A percentile compares a stretch with the other conserved stretches of the same genome.
These are phyloP conservation scores for Fremontodendron californicum DNA, from an alignment of 345 rosid species.

Conservation along the genomic window DNA sequence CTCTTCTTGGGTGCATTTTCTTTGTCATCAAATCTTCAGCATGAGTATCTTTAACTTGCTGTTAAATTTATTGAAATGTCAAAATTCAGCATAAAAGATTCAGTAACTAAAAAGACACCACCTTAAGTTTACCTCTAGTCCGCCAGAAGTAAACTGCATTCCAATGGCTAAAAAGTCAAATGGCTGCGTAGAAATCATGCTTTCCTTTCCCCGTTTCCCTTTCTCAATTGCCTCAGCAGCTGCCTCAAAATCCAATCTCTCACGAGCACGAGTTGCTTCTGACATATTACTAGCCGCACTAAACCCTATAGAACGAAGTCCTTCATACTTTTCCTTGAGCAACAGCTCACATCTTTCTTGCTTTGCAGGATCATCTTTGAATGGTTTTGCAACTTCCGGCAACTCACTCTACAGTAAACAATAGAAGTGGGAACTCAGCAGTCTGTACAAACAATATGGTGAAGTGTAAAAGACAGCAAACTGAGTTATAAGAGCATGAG, in stretches of 20 bases:
- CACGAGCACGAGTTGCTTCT: slow-evolving; percentile 90
- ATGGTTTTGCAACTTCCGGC: slow-evolving; percentile 66
- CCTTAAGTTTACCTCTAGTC: slow-evolving; percentile 54
- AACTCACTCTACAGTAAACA: slow-evolving; percentile 44
- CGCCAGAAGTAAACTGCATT: slow-evolving; percentile 73
- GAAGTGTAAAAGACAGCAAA: neutral
- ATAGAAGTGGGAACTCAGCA: neutral
- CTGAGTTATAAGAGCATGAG: neutral
- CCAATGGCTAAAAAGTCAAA: slow-evolving; percentile 50
- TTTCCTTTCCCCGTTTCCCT: slow-evolving; percentile 51
- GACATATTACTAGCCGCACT: slow-evolving; percentile 60
- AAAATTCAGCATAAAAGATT: slow-evolving; percentile 18
- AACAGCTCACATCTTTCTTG: slow-evolving; percentile 92
- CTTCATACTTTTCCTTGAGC: slow-evolving; percentile 84
- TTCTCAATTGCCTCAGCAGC: slow-evolving; percentile 89
- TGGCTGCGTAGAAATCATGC: slow-evolving; percentile 35
- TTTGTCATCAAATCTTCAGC: slow-evolving; percentile 42
- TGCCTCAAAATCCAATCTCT: slow-evolving; percentile 94
- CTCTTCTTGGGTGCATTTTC: slow-evolving; percentile 66
- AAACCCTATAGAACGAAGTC: slow-evolving; percentile 62
- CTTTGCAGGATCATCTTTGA: slow-evolving; percentile 77
- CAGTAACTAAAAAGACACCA: slow-evolving; percentile 9
- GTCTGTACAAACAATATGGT: neutral
- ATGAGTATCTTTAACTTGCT: slow-evolving; percentile 49
- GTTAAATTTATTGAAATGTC: slow-evolving; percentile 25